Conservation (phyloP, 257 asterid species). For the Salvia miltiorrhiza region DNA sequence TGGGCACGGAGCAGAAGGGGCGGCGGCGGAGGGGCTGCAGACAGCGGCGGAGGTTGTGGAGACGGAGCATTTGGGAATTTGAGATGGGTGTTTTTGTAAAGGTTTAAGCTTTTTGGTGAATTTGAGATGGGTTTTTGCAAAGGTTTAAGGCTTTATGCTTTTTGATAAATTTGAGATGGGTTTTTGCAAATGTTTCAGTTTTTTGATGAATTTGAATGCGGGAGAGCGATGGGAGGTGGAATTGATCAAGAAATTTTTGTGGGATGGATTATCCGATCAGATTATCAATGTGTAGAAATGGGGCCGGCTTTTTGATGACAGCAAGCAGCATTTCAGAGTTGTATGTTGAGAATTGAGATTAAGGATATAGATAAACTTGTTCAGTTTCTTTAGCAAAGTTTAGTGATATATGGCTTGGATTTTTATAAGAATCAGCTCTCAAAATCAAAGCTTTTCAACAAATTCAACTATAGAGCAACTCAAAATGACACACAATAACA, state of each 20-base stretch:
- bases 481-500: too few relatives aligned
- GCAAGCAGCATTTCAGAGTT: not conserved
- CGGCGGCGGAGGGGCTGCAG: constrained; percentile 45
- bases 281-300: not conserved
- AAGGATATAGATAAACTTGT: not conserved
- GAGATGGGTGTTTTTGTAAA: constrained; percentile 19
- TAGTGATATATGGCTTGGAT: too few relatives aligned
- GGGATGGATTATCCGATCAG: constrained; percentile 1
- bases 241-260: constrained; percentile 1
- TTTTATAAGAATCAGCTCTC: too few relatives aligned
- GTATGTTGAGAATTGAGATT: not conserved
- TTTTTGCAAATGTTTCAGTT: constrained; percentile 25
- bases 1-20: constrained; percentile 35
- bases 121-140: constrained; percentile 31
- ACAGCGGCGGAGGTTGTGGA: constrained; percentile 44
- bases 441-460: too few relatives aligned
- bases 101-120: constrained; percentile 29
- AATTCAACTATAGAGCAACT: too few relatives aligned
- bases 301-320: not conserved
- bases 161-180: constrained; percentile 6
- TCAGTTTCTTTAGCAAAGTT: not conserved
- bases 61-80: constrained; percentile 49
- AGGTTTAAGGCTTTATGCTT: constrained; percentile 31
- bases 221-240: not conserved
- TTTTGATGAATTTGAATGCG: constrained; percentile 3